These are phyloP conservation scores for Diaporthe velutina DNA, from an alignment of 2,329 filamentous ascomycete genomes.

Conservation along the genomic window DNA sequence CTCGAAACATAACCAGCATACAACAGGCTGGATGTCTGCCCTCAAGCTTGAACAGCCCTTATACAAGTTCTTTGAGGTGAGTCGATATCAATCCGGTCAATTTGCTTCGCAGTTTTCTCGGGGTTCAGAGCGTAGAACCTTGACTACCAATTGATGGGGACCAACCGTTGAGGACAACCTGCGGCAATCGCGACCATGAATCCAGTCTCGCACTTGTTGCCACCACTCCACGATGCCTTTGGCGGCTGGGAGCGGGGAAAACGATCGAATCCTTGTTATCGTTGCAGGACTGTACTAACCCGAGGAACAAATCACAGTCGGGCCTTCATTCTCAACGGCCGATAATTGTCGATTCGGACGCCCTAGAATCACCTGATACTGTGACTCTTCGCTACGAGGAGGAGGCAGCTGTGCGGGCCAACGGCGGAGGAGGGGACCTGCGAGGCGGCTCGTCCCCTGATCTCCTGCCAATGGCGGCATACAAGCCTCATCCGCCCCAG, in stretches of 20 bases:
- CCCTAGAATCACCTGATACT: conserved; percentile 69
- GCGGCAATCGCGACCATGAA: not conserved
- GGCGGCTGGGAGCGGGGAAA: not conserved
- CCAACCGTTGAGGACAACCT: not conserved
- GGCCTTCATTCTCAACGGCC: conserved; percentile 66
- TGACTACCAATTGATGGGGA: not conserved
- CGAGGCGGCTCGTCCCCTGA: conserved; percentile 68
- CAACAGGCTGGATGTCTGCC: conserved; percentile 69
- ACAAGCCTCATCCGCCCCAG: conserved; percentile 82
- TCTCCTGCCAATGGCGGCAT: conserved; percentile 84
- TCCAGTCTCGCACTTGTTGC: not conserved
- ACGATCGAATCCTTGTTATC: not conserved
- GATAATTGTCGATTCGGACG: conserved; percentile 68
- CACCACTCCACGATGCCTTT: not conserved
- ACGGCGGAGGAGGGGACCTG: conserved; percentile 61
- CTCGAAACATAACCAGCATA: conserved; percentile 37
- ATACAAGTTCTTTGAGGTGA: conserved; percentile 72
- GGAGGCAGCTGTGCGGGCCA: conserved; percentile 63
- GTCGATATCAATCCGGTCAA: conserved; percentile 49
- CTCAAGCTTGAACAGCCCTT: conserved; percentile 67
- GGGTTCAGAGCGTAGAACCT: not conserved
- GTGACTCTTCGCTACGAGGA: conserved; percentile 70
- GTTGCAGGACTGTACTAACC: conserved; percentile 19
- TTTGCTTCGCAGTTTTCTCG: not conserved
- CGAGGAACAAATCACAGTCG: conserved; percentile 53